Base-by-base conservation (phyloP, 306 rosid genomes). In the Cajanus cajan region DNA sequence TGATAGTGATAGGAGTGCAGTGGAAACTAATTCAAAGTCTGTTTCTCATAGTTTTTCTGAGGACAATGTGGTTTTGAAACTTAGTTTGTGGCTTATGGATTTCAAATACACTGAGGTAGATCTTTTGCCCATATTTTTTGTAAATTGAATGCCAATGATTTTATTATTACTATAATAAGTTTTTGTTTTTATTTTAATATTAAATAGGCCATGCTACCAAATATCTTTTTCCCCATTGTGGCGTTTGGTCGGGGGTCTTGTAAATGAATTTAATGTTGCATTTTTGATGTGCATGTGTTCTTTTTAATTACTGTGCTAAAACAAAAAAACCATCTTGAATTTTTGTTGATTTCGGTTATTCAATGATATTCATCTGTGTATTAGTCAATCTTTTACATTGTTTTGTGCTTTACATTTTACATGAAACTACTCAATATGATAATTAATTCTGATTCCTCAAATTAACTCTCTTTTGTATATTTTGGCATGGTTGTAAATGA, bases 21-120 rank as follows among this genome's bases (percentile, higher is more conserved):
- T 80, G 13, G 82, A 55, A 76, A 71, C 85, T 84, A 80, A 81
- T 83, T 74, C 84, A 75, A 90, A 82, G 78, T 79, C 89, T 55
- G 74, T 80, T 79, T 79, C 95, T 63, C 93, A 88, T 51, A 90
- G 73, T 82, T 85, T 95, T 80, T 58, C 94, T 8, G 94, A 88
- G 71, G 97, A 95, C 73, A 90, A 81, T 78, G 79, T 87, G 68
- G 92, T 90, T 74, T 78, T 90, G 87, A 83, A 85, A 77, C 93
- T 92, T 40, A 82, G 89, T 78, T 81, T 78, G 59, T 91, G 97
- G 98, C 89, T 95, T 71, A 87, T 80, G 87, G 76, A 87, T 79
- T 89, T 92, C 86, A 90, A 86, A 64, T 59, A 69, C 80, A 82
- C 82, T 7, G 86, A 62, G 91, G 98, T 87, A 85, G 37, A 79